Conservation (phyloP, 805 yeast genomes). For the Kuraishia ogatae region DNA sequence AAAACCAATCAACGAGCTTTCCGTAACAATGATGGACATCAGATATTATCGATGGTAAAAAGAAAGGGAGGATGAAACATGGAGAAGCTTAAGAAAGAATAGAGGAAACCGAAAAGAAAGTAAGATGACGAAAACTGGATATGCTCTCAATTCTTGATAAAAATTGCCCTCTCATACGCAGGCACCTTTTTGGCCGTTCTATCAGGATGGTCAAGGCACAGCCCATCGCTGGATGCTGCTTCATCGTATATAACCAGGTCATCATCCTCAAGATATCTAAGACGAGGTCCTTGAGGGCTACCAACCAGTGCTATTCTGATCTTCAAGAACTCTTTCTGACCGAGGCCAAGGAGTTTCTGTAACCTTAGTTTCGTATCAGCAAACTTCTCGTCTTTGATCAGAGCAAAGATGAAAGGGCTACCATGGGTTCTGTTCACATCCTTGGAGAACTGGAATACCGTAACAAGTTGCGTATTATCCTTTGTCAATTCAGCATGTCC, state of each 20-base stretch:
- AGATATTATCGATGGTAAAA: no score
- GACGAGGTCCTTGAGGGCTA: slow-evolving; percentile 23
- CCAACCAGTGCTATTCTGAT: slow-evolving; percentile 56
- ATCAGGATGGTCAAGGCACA: slow-evolving; percentile 88
- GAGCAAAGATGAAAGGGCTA: slow-evolving; percentile 74
- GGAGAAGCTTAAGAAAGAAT: not conserved
- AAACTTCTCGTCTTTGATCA: slow-evolving; percentile 60
- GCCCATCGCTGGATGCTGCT: slow-evolving; percentile 36
- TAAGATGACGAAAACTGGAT: not conserved
- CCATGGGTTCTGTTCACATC: slow-evolving; percentile 65
- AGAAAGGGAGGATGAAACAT: not conserved
- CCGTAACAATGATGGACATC: no score
- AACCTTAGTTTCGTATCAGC: slow-evolving; percentile 57
- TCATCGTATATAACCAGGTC: slow-evolving; percentile 48
- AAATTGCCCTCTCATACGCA: slow-evolving; percentile 49
- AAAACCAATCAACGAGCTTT: not conserved
- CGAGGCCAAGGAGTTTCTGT: slow-evolving; percentile 62
- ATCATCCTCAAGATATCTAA: slow-evolving; percentile 43
- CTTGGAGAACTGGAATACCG: slow-evolving; percentile 73
- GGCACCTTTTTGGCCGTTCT: slow-evolving; percentile 51
- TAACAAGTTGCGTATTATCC: slow-evolving; percentile 33
- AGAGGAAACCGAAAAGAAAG: not conserved
- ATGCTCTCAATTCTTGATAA: slow-evolving; percentile 31
- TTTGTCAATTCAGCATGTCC: not conserved
- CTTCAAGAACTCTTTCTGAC: slow-evolving; percentile 72